Evolutionary conservation across 139 green algal species (phyloP).

Genomic region (Nannochloris sp.): DNA sequence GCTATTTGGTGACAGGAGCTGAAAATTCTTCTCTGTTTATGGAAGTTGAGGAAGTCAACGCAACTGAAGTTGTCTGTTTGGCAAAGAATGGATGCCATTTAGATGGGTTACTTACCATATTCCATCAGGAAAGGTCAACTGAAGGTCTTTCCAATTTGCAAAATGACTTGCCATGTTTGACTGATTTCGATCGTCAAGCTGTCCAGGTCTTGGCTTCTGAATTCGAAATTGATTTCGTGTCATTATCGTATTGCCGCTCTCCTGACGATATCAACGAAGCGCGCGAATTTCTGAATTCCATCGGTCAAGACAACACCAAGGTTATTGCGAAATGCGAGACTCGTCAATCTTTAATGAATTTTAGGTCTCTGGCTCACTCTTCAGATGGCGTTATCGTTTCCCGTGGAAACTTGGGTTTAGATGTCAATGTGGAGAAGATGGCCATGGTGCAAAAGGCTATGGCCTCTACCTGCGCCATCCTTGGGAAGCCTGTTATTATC

Average conservation of each 20-base stretch:
- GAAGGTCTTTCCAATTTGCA: conserved; percentile 63
- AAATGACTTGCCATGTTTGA: conserved; percentile 75
- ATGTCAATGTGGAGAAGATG: conserved; percentile 86
- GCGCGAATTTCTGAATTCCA: conserved; percentile 59
- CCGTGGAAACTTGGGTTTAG: conserved; percentile 81
- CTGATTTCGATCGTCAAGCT: conserved; percentile 60
- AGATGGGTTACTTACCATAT: conserved; percentile 86
- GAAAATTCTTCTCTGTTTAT: conserved; percentile 77
- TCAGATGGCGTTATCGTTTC: conserved; percentile 84
- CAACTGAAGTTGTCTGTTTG: conserved; percentile 62
- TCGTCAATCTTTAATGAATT: conserved; percentile 57
- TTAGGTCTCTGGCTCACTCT: conserved; percentile 62
- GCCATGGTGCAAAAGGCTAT: conserved; percentile 69
- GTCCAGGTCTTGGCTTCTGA: conserved; percentile 24
- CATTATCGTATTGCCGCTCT: conserved; percentile 43
- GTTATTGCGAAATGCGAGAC: conserved; percentile 82
- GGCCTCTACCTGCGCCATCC: conserved; percentile 65
- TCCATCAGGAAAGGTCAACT: conserved; percentile 71
- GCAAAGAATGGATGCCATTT: conserved; percentile 64
- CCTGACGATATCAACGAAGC: conserved; percentile 66
- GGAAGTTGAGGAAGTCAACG: conserved; percentile 45
- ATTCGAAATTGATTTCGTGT: conserved; percentile 62
- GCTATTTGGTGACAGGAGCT: conserved; percentile 85
- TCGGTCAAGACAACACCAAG: conserved; percentile 59
- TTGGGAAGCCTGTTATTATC: conserved; percentile 81